Base-by-base conservation (phyloP, 768 basidiomycete species). In the Lactifluus hygrophoroides region DNA sequence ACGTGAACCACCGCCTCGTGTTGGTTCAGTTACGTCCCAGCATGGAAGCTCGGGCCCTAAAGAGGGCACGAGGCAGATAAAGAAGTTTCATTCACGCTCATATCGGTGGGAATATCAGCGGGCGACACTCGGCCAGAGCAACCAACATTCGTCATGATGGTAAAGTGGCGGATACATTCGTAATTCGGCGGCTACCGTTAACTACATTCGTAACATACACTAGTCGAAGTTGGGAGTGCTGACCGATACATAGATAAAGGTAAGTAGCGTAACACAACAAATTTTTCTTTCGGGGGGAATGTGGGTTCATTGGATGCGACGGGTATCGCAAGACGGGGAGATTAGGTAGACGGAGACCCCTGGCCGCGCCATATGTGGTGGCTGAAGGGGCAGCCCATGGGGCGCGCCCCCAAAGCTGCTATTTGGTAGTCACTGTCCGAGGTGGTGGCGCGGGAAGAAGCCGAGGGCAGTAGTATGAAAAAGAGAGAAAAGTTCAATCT, bases 31-130 rank as follows among this genome's bases (percentile, higher is more conserved):
- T 43, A 63, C 47, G 50, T 64, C 46, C 56, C 19, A 27, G 42
- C 32, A 47, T 32, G 49, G 48, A 42, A 61, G 50, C 52, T 61
- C 16, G 37, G 56, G 38, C 34, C 57, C 51, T 27, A 47, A 60
- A 51, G 51, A 4, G 50, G 50, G 37, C 51, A 52, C 45, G 56
- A 61, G 51, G 57, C 60, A 45, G 51, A 58, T 58, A 52, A 38
- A 51, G 50, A 61, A 58, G 44, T 17, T 13, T 42, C 51, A 48
- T 61, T 53, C 57, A 43, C 60, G 56, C 38, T 58, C 60, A 60
- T 60, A 60, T 56, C 59, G 59, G 59, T 56, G 54, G 49, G 54
- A 60, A 50, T 47, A 56, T 60, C 59, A 60, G 58, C 58, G 28
- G 48, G 40, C 40, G 28, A 45, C 42, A 28, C 43, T 50, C 42